Percentiles rank a stretch among this genome's conserved stretches.
Conservation (phyloP, 2,329 filamentous ascomycete species). For the Xylaria sp. region DNA sequence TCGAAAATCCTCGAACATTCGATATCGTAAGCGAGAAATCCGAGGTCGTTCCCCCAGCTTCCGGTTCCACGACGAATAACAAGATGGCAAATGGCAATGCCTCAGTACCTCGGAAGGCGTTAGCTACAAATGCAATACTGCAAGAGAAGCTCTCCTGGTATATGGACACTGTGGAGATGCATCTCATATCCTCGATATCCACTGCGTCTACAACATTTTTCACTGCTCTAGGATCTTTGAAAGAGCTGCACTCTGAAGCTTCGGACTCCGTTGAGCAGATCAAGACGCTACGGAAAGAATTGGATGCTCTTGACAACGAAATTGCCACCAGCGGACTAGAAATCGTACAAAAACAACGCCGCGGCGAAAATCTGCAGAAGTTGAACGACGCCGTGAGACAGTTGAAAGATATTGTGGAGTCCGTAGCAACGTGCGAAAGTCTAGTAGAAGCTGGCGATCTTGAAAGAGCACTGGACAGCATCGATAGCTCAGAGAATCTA, state of each 20-base stretch:
- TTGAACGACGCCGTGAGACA: conserved; percentile 84
- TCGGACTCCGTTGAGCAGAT: conserved; percentile 90
- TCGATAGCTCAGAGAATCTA: conserved; percentile 79
- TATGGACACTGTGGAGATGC: conserved; percentile 98
- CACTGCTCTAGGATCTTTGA: conserved; percentile 86
- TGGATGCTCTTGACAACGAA: conserved; percentile 81
- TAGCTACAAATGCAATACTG: conserved; percentile 94
- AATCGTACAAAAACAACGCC: conserved; percentile 80
- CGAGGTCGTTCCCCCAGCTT: conserved; percentile 81
- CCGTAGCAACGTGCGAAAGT: conserved; percentile 76
- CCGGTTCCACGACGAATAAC: conserved; percentile 59
- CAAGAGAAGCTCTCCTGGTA: conserved; percentile 99
- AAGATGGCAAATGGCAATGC: conserved; percentile 61
- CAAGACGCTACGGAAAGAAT: conserved; percentile 76
- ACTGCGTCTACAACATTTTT: conserved; percentile 97
- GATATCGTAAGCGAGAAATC: conserved; percentile 96
- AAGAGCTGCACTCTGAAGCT: conserved; percentile 89
- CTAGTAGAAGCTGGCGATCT: conserved; percentile 84
- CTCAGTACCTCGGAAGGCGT: conserved; percentile 74
- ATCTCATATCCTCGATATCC: conserved; percentile 94
- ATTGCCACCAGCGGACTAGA: conserved; percentile 85
- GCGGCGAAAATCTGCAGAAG: conserved; percentile 82
- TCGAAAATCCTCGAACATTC: conserved; percentile 95
- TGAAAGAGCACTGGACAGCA: conserved; percentile 76
- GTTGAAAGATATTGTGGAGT: conserved; percentile 77